Conservation (phyloP, 345 rosid species). For the Psidium friedrichsthalianum region DNA sequence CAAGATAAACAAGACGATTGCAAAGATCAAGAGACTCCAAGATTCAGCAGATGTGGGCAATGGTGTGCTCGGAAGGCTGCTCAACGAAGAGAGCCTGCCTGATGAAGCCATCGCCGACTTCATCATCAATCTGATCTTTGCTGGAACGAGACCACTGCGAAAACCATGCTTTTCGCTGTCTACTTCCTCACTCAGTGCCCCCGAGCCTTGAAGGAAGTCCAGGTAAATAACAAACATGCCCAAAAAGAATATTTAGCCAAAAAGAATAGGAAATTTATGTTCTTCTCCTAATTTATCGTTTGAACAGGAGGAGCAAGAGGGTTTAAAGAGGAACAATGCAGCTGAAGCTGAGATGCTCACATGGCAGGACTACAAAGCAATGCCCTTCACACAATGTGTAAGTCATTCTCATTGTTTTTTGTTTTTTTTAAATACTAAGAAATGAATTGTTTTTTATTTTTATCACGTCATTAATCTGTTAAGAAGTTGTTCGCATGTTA, state of each 20-base stretch:
- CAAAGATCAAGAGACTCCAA: conserved; percentile 12
- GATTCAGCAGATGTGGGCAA: conserved; percentile 17
- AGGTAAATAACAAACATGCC: conserved; percentile 14
- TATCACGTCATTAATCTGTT: not conserved
- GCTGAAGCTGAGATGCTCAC: conserved; percentile 21
- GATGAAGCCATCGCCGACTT: conserved; percentile 65
- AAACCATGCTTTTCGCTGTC: conserved; percentile 73
- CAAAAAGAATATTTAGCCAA: not conserved
- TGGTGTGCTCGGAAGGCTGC: conserved; percentile 56
- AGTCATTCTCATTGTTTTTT: conserved; percentile 9
- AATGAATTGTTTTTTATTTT: not conserved
- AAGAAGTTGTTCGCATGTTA: not conserved
- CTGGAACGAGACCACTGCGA: conserved; percentile 82
- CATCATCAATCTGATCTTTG: conserved; percentile 74
- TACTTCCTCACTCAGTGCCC: conserved; percentile 74
- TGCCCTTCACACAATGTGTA: conserved; percentile 85
- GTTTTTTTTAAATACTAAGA: not conserved
- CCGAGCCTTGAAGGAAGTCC: conserved; percentile 41
- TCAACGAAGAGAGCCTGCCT: conserved; percentile 59
- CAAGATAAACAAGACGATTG: conserved; percentile 45
- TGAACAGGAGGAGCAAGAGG: conserved; percentile 65
- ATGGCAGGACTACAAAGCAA: conserved; percentile 77
- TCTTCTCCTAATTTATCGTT: not conserved
- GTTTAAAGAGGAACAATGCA: conserved; percentile 1
- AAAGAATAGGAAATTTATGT: not conserved